These are phyloP conservation scores for Niebla homalea DNA, from an alignment of 495 filamentous ascomycete species.

Conservation along the genomic window DNA sequence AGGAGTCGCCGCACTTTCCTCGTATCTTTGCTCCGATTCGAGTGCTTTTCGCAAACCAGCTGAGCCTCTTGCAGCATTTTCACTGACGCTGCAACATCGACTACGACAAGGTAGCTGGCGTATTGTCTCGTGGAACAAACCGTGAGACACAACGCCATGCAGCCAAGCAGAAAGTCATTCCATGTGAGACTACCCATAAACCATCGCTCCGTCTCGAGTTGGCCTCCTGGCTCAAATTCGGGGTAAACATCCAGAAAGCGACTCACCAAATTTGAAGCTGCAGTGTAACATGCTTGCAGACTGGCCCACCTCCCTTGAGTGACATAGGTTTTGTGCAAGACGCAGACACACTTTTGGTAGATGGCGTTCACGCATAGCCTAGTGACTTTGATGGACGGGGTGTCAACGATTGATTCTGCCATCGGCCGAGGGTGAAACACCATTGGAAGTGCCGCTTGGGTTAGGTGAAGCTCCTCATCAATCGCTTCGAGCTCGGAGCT, in stretches of 20 bases:
- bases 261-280: slow-evolving; percentile 26
- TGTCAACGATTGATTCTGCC: slow-evolving; percentile 14
- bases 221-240: slow-evolving; percentile 26
- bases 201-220: slow-evolving; percentile 32
- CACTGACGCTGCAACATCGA: too few species aligned
- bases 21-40: too few species aligned
- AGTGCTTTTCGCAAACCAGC: too few species aligned
- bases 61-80: too few species aligned
- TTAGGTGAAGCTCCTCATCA: slow-evolving; percentile 22
- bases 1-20: too few species aligned
- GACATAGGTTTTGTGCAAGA: slow-evolving; percentile 32
- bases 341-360: slow-evolving; percentile 27
- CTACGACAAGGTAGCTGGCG: too few species aligned
- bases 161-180: slow-evolving; percentile 38
- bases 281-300: slow-evolving; percentile 30
- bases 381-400: slow-evolving; percentile 13
- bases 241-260: slow-evolving; percentile 25
- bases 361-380: slow-evolving; percentile 14
- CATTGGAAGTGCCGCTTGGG: slow-evolving; percentile 10
- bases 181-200: slow-evolving; percentile 31
- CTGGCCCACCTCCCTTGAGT: slow-evolving; percentile 19
- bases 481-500: slow-evolving; percentile 25
- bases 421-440: slow-evolving; percentile 4
- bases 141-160: too few species aligned
- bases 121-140: too few species aligned